Conservation (phyloP, 192 early-diverging fungal species). For the Linnemannia schmuckeri region DNA sequence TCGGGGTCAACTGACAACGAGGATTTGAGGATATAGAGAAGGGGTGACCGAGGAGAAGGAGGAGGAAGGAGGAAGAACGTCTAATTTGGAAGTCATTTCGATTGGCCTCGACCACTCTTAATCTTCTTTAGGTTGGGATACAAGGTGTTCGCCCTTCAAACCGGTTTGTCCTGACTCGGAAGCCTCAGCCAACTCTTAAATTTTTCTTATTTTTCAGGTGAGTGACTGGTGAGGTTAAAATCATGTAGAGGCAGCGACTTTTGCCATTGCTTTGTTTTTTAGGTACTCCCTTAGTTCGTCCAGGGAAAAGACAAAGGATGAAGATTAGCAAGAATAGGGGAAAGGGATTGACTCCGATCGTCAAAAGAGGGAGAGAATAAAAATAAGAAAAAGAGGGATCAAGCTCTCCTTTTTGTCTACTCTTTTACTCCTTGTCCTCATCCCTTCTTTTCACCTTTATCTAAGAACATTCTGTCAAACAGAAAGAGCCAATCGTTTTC, state of each 20-base stretch:
- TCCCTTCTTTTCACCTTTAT: too few relatives aligned
- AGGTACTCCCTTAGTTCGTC: too few relatives aligned
- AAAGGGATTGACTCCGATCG: background rate
- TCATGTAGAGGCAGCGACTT: too few relatives aligned
- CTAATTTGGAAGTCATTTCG: background rate
- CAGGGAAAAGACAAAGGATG: background rate
- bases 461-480: too few relatives aligned
- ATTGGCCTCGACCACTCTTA: conserved; percentile 1
- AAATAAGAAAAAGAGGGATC: background rate
- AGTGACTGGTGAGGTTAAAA: background rate
- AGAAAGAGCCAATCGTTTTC: too few relatives aligned
- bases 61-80: background rate
- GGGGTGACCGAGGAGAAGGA: too few relatives aligned
- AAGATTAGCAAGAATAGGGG: too few relatives aligned
- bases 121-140: background rate
- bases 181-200: background rate
- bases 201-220: background rate
- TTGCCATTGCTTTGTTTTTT: too few relatives aligned
- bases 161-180: too few relatives aligned
- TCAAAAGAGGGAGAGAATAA: background rate
- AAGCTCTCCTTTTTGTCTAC: background rate
- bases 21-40: background rate
- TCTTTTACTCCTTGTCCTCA: background rate
- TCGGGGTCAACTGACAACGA: background rate
- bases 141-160: background rate